These are phyloP conservation scores for Paulownia fortunei DNA, from an alignment of 257 asterid genomes.

Conservation along the genomic window DNA sequence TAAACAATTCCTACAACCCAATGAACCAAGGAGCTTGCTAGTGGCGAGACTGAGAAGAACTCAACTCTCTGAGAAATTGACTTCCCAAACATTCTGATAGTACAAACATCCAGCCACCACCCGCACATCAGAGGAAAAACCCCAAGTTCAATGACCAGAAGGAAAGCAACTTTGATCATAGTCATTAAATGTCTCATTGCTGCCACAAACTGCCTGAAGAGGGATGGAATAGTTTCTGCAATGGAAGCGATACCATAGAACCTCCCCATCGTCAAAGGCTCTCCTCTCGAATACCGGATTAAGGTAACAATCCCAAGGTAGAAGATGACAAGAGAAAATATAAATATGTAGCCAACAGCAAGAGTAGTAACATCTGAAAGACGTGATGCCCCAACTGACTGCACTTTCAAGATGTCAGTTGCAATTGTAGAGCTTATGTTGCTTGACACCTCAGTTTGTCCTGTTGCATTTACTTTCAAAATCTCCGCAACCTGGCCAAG, in stretches of 20 bases:
- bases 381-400: constrained; percentile 69
- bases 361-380: constrained; percentile 97
- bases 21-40: constrained; percentile 97
- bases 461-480: constrained; percentile 70
- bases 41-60: constrained; percentile 91
- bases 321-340: constrained; percentile 76
- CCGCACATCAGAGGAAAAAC: constrained; percentile 99
- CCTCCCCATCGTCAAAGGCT: constrained; percentile 93
- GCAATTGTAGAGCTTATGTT: constrained; percentile 66
- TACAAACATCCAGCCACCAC: constrained; percentile 99
- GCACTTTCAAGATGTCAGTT: constrained; percentile 63
- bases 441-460: constrained; percentile 53
- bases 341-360: constrained; percentile 91
- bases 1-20: constrained; percentile 98
- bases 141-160: constrained; percentile 96
- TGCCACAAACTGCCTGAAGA: constrained; percentile 88
- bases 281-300: constrained; percentile 90
- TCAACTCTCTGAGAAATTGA: constrained; percentile 91
- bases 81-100: constrained; percentile 94
- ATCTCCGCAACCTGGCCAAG: constrained; percentile 73
- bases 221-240: constrained; percentile 93
- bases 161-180: constrained; percentile 98
- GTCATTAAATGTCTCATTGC: constrained; percentile 98
- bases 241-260: constrained; percentile 94
- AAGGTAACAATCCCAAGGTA: constrained; percentile 86